These are phyloP conservation scores for Oryza brachyantha DNA, from an alignment of 176 grass and related monocot species.

Conservation along the genomic window DNA sequence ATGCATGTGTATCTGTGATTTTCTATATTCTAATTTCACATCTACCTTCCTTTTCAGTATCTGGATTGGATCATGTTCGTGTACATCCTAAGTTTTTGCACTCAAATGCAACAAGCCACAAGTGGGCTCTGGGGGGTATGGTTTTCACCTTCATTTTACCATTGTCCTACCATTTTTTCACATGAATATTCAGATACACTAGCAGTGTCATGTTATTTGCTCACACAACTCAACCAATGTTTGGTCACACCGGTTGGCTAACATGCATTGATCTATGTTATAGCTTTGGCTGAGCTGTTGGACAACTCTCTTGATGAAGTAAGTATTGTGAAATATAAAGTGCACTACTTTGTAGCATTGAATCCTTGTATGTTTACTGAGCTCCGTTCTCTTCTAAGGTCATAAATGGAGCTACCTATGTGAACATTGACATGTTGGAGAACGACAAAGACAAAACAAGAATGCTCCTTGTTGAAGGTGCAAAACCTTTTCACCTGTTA, in stretches of 20 bases:
- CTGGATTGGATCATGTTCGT: slow-evolving; percentile 85
- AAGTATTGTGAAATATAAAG: slow-evolving; percentile 25
- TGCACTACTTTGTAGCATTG: slow-evolving; percentile 4
- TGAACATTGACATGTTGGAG: slow-evolving; percentile 83
- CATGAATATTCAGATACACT: slow-evolving; percentile 6
- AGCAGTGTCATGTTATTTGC: slow-evolving; percentile 2
- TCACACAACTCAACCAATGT: slow-evolving; percentile 15
- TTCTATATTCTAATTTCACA: slow-evolving; percentile 27
- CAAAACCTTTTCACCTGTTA: slow-evolving; percentile 15
- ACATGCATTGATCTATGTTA: slow-evolving; percentile 33
- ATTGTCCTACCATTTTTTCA: slow-evolving; percentile 14
- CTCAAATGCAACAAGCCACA: slow-evolving; percentile 99
- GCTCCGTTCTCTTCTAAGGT: slow-evolving; percentile 48
- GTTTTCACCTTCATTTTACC: slow-evolving; percentile 13
- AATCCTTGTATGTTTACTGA: slow-evolving; percentile 24
- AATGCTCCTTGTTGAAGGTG: slow-evolving; percentile 97
- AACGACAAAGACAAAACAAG: slow-evolving; percentile 71
- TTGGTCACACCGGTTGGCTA: slow-evolving; percentile 33
- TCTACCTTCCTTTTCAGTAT: slow-evolving; percentile 40
- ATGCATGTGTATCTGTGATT: slow-evolving; percentile 48
- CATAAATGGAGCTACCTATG: slow-evolving; percentile 89
- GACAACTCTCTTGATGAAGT: slow-evolving; percentile 98
- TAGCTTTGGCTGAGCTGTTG: slow-evolving; percentile 96
- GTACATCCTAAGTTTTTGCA: slow-evolving; percentile 96
- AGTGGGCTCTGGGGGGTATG: slow-evolving; percentile 96